Percentiles rank a stretch among this genome's conserved stretches.
phyloP scores from a whole-genome alignment of 331 rosid species.

The Acacia pycnantha region DNA sequence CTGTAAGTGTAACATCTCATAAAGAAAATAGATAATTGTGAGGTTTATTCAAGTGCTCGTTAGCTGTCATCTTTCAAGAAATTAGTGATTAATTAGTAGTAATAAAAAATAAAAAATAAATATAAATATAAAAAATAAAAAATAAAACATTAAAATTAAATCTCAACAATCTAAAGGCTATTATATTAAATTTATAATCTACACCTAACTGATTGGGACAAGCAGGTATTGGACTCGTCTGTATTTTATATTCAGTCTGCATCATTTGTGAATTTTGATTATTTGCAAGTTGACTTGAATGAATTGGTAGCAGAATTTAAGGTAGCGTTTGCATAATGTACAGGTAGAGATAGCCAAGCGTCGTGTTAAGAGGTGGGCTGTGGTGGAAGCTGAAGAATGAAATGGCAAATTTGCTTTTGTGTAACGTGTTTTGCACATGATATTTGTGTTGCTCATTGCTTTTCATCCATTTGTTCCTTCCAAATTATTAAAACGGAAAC shows the following conservation, averaged over 20 bases:
- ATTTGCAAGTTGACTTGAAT: neutral
- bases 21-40: no score
- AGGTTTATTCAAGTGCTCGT: no score
- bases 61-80: no score
- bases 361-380: conserved; percentile 24
- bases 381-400: conserved; percentile 13
- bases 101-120: no score
- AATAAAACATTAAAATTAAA: no score
- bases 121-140: no score
- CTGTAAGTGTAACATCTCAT: no score
- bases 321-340: neutral
- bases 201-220: conserved; percentile 42
- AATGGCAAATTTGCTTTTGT: neutral
- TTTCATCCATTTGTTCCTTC: neutral
- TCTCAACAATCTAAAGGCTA: no score
- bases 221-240: conserved; percentile 32
- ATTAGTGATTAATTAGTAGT: no score
- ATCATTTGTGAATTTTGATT: neutral
- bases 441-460: neutral
- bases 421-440: no score
- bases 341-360: conserved; percentile 25
- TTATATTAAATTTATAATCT: no score
- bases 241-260: neutral
- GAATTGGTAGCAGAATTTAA: neutral
- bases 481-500: neutral